Evolutionary conservation across 1,139 yeast genomes (phyloP), one percentile per base, ranked within the genome.

Genomic region (Pichia sp.): DNA sequence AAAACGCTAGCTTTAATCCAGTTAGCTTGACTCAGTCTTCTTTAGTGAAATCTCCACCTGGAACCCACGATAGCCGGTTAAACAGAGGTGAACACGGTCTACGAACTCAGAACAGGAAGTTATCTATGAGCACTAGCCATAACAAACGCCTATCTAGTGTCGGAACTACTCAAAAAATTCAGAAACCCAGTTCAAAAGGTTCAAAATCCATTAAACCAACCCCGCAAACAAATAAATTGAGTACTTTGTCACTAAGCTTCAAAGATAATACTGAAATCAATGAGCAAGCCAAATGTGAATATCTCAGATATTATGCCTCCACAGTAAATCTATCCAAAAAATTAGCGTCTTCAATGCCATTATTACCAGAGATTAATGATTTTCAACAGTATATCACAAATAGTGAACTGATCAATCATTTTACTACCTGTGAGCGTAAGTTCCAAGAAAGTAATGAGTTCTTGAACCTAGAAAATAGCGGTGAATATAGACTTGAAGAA

Each of bases 401-500:
- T 27, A 42, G 47, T 33, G 39, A 32, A 27, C 37, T 37, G 11
- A 37, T 45, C 35, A 32, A 39, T 38, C 7, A 34, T 37, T 41
- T 41, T 33, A 33, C 40, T 10, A 38, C 33, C 9, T 26, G 40
- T 37, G 48, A 49, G 46, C 42, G 33, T 16, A 38, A 36, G 4
- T 9, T 31, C 29, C 39, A 39, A 29, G 16, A 33, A 6, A 40
- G 16, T n/a, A 23, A 11, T 29, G 26, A n/a, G n/a, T 9, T 5
- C 10, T 6, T 26, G 5, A 32, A 37, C n/a, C 27, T 37, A 33
- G 9, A 34, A 3, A 33, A 43, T 26, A 27, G 27, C 4, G 38
- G 36, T 6, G 28, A 27, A 10, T 46, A 46, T 44, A 39, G 40
- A 39, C 44, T 48, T 39, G 47, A 49, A 40, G 52, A 50, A 37